Evolutionary conservation across 257 asterid species (phyloP).

Genomic region (Rehmannia glutinosa): DNA sequence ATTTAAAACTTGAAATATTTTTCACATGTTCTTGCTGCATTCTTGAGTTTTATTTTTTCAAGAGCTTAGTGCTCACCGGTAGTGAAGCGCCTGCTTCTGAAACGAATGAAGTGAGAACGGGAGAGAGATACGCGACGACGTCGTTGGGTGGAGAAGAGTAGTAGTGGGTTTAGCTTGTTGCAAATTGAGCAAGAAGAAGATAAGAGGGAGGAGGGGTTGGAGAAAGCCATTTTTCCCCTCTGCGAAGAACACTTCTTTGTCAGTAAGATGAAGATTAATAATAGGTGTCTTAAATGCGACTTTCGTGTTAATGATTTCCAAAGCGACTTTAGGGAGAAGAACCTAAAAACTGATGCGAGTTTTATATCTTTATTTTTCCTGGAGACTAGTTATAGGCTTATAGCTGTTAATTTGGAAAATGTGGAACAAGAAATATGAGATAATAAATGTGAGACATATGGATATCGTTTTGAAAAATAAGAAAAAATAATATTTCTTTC

Average conservation of each 20-base stretch:
- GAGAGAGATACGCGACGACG: slow-evolving; percentile 40
- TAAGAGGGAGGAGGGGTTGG: slow-evolving; percentile 44
- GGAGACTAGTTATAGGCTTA: too few relatives aligned
- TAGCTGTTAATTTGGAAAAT: too few relatives aligned
- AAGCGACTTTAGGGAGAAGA: too few relatives aligned
- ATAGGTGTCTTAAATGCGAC: too few relatives aligned
- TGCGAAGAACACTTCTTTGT: not conserved
- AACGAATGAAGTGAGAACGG: slow-evolving; percentile 30
- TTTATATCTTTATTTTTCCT: too few relatives aligned
- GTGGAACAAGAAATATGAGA: too few relatives aligned
- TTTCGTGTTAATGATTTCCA: too few relatives aligned
- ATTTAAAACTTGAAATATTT: not conserved
- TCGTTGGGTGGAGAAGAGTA: slow-evolving; percentile 38
- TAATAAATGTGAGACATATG: too few relatives aligned
- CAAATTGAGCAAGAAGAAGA: slow-evolving; percentile 53
- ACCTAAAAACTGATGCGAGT: too few relatives aligned
- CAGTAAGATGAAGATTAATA: too few relatives aligned
- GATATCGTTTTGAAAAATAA: too few relatives aligned
- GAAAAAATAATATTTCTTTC: too few relatives aligned
- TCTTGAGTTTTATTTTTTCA: not conserved
- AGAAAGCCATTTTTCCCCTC: slow-evolving; percentile 37
- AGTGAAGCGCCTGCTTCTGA: slow-evolving; percentile 26
- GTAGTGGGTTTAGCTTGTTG: slow-evolving; percentile 50
- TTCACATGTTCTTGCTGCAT: not conserved
- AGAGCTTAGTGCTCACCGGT: slow-evolving; percentile 24